Evolutionary conservation across 2,329 filamentous ascomycete genomes (phyloP), one percentile per base, ranked within the genome.

Genomic region (Hypoxylon sp.): DNA sequence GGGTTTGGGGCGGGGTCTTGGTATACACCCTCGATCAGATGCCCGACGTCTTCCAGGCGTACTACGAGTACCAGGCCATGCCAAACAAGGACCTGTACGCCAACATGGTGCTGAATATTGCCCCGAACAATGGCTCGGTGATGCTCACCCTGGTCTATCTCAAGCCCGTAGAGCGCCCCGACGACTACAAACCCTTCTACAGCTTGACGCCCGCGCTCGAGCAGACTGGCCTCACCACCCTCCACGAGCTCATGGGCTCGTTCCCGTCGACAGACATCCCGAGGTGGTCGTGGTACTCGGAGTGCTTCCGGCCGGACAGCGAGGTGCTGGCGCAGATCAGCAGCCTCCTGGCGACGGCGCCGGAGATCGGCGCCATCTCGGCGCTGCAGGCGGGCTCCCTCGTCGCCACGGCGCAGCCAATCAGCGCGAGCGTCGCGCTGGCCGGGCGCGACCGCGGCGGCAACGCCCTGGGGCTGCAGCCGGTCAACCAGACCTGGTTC

Each of bases 21-120:
- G 10, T 46, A 1, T 58, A 21, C 24, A 31, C 48, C 3, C n/a
- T 15, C 10, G 49, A 55, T 15, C 49, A 58, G 33, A 8, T 58
- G 48, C 49, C 54, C n/a, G 48, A 26, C 4, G 13, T 55, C 3
- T 20, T 46, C 1, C 23, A 35, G 17, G 49, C 54, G 5, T 18
- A 35, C 6, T 29, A 43, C 26, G 33, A 49, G n/a, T 55, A 60
- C 26, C 49, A 56, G 27, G 38, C 51, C 3, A 17, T 23, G 13
- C 47, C 52, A 8, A 41, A 48, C 15, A 56, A 60, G n/a, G 52
- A 60, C 20, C 57, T 24, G 3, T 41, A 60, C 42, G 57, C 57
- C 26, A 60, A 60, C 35, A 20, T 56, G 31, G 26, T 53, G 10
- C 35, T 55, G 5, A 48, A 53, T 20, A 24, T 50, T 13, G 3